Base-by-base conservation (phyloP, 2,329 filamentous ascomycete species). In the Alternaria metachromatica region DNA sequence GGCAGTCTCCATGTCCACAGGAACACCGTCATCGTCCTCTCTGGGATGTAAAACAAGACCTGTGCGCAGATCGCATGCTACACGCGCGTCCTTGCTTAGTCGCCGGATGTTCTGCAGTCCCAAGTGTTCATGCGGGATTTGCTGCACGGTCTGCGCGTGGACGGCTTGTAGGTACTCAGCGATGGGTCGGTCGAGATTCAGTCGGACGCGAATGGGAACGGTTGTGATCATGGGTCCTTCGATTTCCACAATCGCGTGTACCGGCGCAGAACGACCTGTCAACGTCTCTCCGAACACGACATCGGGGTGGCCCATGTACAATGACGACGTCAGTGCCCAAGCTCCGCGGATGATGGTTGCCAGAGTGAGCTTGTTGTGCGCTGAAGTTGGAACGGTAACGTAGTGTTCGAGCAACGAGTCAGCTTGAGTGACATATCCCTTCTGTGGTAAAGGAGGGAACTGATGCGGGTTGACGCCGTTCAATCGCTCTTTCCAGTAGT, bases 111-210 rank as follows among this genome's bases (percentile, higher is more conserved):
- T 81, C 69, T 89, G 87, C 48, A 89, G 79, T 20, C 87, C 87
- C 54, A 86, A 83, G 73, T 92, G 89, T 74, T 92, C 87, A 72
- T 90, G 86, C 0, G 88, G 86, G 6, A 91, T 89, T 67, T 87
- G 85, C 4, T 83, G 78, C 0, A 88, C 82, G 0, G 85, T 87
- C 58, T 86, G 82, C 28, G 86, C 80, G 41, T 91, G 88, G 3
- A 91, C 83, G 3, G 80, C 77, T 45, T 86, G 81, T 4, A 92
- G 79, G 65, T 86, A 90, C 49, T 87, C 82, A 0, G 75, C 71
- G 2, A 88, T 80, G 0, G 80, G 81, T 0, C 75, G 71, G 5
- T 82, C 78, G 4, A 79, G 72, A 54, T 84, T 78, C 3, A 88
- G 73, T 1, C 79, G 78, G 2, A 89, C 78, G 15, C 86, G 84